Base-by-base conservation (phyloP, 306 rosid genomes). In the Quercus wislizeni region DNA sequence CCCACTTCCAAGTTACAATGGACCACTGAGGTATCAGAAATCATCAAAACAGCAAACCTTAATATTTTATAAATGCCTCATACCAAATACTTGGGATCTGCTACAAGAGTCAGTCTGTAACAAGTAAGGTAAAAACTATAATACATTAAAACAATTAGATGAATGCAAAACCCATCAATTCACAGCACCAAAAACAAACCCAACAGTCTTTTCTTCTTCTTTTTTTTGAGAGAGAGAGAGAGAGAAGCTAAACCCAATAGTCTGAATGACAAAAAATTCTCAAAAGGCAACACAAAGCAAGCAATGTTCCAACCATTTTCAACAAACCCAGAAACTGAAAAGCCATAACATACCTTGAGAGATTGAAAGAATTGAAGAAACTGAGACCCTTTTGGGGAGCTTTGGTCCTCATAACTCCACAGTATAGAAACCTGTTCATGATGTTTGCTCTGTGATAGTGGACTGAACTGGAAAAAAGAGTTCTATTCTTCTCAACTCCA, bases 381-480 rank as follows among this genome's bases (percentile, higher is more conserved):
- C 79, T 46, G 7, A 84, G 15, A 55, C 83, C 86, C 43, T 74
- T 76, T 57, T 10, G 77, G 5, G 81, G 74, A n/a, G 23, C 65
- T 31, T 88, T 69, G 76, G 73, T 20, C 73, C 80, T 76, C 8
- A 71, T 6, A 14, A 73, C 89, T 76, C 88, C 81, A 67, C 46
- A 79, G 38, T 71, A 76, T 18, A 87, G 49, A 84, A 88, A 21
- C 81, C 73, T 80, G 23, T 82, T 79, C 96, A 91, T 92, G 83
- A 49, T 49, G 54, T 10, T 49, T 10, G 5, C 11, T 49, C n/a
- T 13, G 21, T 74, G 69, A 12, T 82, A 19, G 19, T 1, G 20
- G 55, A 71, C 51, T 17, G 46, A 65, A 67, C 54, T 67, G 27
- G 49, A 33, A n/a, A 14, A 12, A 2, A 5, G 1, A 0, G 1